phyloP scores from a whole-genome alignment of 2,329 filamentous ascomycete species.

The Aureobasidium sp. region DNA sequence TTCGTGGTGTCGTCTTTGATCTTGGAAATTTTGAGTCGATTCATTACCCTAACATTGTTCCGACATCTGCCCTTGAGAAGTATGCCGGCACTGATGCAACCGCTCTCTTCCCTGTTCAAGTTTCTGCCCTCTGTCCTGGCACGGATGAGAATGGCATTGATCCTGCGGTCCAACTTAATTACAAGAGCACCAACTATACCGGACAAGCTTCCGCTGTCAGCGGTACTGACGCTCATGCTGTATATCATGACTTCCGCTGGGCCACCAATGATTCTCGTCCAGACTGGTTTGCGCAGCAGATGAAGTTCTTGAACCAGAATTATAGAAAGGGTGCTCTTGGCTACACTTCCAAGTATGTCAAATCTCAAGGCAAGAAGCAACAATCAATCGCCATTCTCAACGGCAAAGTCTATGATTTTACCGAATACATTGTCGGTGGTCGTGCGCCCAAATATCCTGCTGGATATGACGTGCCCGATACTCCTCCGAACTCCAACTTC shows the following conservation, averaged over 20 bases:
- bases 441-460: conserved; percentile 54
- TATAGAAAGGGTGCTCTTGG: conserved; percentile 85
- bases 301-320: conserved; percentile 66
- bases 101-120: conserved; percentile 83
- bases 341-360: conserved; percentile 71
- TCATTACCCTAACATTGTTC: conserved; percentile 69
- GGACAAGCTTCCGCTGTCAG: conserved; percentile 60
- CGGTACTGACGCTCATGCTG: conserved; percentile 61
- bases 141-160: conserved; percentile 60
- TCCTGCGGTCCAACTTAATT: conserved; percentile 74
- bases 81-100: conserved; percentile 89
- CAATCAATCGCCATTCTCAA: conserved; percentile 73
- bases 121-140: conserved; percentile 83
- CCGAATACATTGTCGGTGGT: conserved; percentile 71
- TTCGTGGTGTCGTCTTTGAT: conserved; percentile 86
- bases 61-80: conserved; percentile 57
- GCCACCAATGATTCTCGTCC: conserved; percentile 73
- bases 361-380: conserved; percentile 58
- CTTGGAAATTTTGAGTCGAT: conserved; percentile 63
- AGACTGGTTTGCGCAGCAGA: conserved; percentile 90
- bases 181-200: conserved; percentile 67
- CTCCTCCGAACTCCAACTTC: conserved; percentile 57
- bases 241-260: conserved; percentile 89
- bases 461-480: conserved; percentile 42
- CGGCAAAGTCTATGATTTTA: conserved; percentile 79